A percentile compares a stretch with the other conserved stretches of the same genome.
Evolutionary conservation across 257 asterid genomes (phyloP).

Genomic region (Capsicum chinense): DNA sequence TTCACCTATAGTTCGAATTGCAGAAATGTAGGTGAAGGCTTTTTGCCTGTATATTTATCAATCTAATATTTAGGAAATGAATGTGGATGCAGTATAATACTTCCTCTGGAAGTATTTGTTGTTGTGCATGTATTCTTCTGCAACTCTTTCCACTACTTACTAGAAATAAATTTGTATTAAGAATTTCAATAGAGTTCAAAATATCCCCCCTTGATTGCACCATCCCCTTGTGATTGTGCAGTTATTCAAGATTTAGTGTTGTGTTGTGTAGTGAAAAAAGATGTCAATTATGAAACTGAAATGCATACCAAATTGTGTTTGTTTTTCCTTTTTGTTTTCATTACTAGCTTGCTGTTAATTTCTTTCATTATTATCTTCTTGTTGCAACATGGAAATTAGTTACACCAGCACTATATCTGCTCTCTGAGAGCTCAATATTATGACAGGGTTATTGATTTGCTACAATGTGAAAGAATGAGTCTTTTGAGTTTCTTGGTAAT

Average conservation of each 20-base stretch:
- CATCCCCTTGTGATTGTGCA: not conserved
- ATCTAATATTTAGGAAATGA: conserved; percentile 8
- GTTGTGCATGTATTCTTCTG: conserved; percentile 5
- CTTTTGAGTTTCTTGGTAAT: not conserved
- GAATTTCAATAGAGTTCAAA: not conserved
- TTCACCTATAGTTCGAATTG: not conserved
- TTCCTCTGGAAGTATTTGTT: not conserved
- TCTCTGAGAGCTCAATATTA: not conserved
- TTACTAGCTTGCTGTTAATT: not conserved
- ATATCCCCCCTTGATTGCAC: not conserved
- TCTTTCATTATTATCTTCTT: not conserved
- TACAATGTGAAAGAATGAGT: not conserved
- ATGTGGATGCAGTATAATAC: not conserved
- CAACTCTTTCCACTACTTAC: not conserved
- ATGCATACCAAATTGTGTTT: not conserved
- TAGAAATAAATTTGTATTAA: not conserved
- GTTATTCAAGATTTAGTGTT: conserved; percentile 11
- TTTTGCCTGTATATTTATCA: not conserved
- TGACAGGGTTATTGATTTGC: not conserved
- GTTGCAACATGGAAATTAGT: not conserved
- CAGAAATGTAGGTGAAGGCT: conserved; percentile 21
- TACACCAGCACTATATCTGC: not conserved
- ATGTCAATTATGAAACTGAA: not conserved
- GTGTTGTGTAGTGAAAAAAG: not conserved
- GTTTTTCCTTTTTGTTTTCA: not conserved